Evolutionary conservation across 208 protist genomes (phyloP).

Genomic region (Porcisia hertigi): DNA sequence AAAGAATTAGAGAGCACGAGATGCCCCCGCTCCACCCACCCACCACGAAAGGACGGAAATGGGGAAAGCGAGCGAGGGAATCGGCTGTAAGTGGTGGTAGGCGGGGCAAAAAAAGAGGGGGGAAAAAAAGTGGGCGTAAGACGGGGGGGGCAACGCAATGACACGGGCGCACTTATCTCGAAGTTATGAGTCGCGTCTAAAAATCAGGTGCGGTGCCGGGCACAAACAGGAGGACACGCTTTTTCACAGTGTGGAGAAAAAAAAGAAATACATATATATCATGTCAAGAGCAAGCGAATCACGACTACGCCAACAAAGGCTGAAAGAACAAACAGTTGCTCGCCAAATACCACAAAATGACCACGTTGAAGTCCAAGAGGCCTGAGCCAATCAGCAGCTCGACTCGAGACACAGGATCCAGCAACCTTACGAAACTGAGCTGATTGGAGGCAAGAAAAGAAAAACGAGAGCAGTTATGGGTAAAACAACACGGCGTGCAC

Average conservation of each 20-base stretch:
- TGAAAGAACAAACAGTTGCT: neutral
- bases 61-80: neutral
- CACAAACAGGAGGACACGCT: no score
- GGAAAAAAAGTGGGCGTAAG: no score
- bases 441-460: neutral
- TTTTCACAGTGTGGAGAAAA: neutral
- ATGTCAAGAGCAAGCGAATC: slow-evolving; percentile 1
- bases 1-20: neutral
- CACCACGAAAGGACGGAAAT: neutral
- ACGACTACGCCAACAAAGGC: neutral
- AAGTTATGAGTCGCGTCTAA: no score
- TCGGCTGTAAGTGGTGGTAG: neutral
- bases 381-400: neutral
- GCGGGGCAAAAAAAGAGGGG: neutral
- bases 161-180: neutral
- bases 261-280: neutral
- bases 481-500: neutral
- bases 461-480: neutral
- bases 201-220: no score
- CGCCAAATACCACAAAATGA: neutral
- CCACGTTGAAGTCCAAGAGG: slow-evolving; percentile 2
- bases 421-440: slow-evolving; percentile 12
- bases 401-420: neutral
- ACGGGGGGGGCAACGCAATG: neutral
- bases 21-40: neutral